Base-by-base conservation (phyloP, 1,139 yeast genomes). In the Candida neerlandica region DNA sequence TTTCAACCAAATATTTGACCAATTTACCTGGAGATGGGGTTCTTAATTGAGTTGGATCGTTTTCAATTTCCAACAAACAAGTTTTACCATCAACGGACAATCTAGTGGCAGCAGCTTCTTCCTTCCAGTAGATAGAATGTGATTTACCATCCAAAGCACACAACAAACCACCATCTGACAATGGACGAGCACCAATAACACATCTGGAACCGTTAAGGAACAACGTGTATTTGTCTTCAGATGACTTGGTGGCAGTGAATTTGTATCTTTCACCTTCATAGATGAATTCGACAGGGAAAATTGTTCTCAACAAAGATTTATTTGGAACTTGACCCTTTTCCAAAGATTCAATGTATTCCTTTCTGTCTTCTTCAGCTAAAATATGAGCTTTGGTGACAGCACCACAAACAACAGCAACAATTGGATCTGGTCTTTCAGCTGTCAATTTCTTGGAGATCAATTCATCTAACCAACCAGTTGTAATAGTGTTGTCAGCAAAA, bases 11-110 rank as follows among this genome's bases (percentile, higher is more conserved):
- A 70, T 84, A 95, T 67, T 90, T 90, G 52, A 92, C 96, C 60
- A 94, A 81, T 73, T 95, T 94, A 78, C 99, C 99, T 48, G 99
- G 99, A 41, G 98, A 92, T 43, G 99, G 99, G 43, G 99, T 90
- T 75, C 98, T 86, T 65, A 95, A 80, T 75, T 95, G 99, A 44
- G 99, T 94, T 58, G 99, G 99, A 64, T 94, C 99, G 63, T 90
- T 92, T 75, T 94, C 99, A 53, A 81, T 87, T 71, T 94, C 99
- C 57, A 94, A 80, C 58, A 90, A 74, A 66, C 98, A 94, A 39
- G 99, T 92, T 76, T 90, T 94, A 52, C 96, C 84, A 67, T 94
- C 97, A 41, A 94, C 97, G 19, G 97, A 89, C 60, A 94, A 73
- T 73, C 99, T 86, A n/a, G 97, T 92, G 35, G 96, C 96, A 49